phyloP scores from a whole-genome alignment of 768 basidiomycete genomes.

The Pisolithus albus region DNA sequence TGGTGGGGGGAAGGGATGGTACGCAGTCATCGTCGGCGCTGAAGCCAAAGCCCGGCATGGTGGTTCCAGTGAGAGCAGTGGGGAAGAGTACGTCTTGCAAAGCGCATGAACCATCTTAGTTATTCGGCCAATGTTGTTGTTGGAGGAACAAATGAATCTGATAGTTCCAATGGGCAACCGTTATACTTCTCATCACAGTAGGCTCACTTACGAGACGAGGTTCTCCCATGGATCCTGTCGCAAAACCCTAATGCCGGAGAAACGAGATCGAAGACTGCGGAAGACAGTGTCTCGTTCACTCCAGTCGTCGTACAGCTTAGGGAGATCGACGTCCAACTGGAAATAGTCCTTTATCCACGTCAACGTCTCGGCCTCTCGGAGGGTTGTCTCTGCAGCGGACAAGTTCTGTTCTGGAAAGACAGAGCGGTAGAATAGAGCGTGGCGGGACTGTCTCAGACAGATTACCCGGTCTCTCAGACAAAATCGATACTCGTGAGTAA shows the following conservation, averaged over 20 bases:
- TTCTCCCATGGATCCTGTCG: constrained; percentile 97
- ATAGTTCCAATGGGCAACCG: neutral
- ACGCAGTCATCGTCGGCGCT: constrained; percentile 31
- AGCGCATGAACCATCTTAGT: constrained; percentile 87
- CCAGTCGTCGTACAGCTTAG: constrained; percentile 72
- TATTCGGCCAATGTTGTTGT: constrained; percentile 94
- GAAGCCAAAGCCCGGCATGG: constrained; percentile 25
- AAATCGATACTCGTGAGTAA: constrained; percentile 66
- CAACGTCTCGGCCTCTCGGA: constrained; percentile 58
- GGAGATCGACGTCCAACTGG: constrained; percentile 72
- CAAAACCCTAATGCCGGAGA: constrained; percentile 78
- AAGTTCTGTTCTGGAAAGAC: constrained; percentile 46
- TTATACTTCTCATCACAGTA: neutral
- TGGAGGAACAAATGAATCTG: constrained; percentile 96
- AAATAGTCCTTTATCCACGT: constrained; percentile 83
- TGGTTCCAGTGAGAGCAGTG: constrained; percentile 47
- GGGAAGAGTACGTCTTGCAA: constrained; percentile 67
- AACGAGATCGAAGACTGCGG: constrained; percentile 49
- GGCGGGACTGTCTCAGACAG: constrained; percentile 66
- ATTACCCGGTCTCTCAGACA: constrained; percentile 79
- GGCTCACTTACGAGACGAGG: constrained; percentile 70
- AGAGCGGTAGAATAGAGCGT: constrained; percentile 64
- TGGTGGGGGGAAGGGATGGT: constrained; percentile 84
- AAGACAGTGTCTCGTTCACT: constrained; percentile 68
- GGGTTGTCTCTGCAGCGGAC: constrained; percentile 24